Base-by-base conservation (phyloP, 1,139 yeast genomes). In the Casaregolazyma suthepensis region DNA sequence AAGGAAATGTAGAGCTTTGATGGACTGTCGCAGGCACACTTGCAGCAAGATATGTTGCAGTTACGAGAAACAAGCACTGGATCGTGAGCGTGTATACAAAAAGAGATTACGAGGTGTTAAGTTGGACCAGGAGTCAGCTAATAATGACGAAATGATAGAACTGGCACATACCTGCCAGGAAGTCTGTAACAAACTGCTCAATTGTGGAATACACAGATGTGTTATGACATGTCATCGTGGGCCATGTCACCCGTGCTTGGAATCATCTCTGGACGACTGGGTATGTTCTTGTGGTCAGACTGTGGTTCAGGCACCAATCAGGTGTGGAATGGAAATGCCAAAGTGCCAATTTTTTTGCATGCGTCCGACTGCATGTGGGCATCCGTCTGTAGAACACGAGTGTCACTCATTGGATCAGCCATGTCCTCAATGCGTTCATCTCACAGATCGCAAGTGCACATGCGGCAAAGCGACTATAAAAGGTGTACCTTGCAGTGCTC, bases 251-350 rank as follows among this genome's bases (percentile, higher is more conserved):
- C 85, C 91, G 9, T 90, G 98, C 66, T 68, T 87, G 51, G 96
- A 89, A 63, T 86, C 96, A 4, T 79, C 89, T 12, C 81, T 83
- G 51, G 93, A 87, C 31, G 97, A 90, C 66, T 73, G 88, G 61
- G 77, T 83, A 1, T 90, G 98, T 66, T 78, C 86, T 54, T 90
- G 98, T 73, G 96, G 97, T 1, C 76, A 79, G 56, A 90, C 97
- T 0, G 76, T 85, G 2, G 74, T 89, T 9, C 78, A 78, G 51
- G 96, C 96, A 0, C 98, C 98, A 0, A 90, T 89, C 10, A 75
- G 96, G 60, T 90, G 98, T 71, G 97, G 97, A 12, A 81, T 93
- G 0, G 75, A 71, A 48, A 67, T 82, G 31, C 86, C 93, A 5
- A 75, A 74, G 5, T 90, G 98, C 71, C 75, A 73, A 31, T 78